Conservation (phyloP, 768 basidiomycete genomes). For the Tricholoma furcatifolium region DNA sequence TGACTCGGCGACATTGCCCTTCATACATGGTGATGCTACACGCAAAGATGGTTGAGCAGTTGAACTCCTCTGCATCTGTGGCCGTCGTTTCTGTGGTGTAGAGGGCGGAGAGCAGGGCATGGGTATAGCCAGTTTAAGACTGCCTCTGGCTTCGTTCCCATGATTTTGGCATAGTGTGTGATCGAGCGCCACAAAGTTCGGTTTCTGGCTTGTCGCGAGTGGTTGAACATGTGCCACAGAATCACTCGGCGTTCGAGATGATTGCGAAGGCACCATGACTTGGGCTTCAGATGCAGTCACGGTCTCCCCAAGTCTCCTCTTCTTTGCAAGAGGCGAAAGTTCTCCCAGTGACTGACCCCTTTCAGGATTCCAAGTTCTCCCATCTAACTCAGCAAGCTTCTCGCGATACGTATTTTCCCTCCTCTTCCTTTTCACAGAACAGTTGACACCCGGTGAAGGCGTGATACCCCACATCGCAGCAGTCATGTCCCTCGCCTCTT, state of each 20-base stretch:
- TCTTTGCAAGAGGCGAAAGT: not conserved
- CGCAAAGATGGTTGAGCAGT: not conserved
- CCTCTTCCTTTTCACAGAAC: conserved; percentile 36
- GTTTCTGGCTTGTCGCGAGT: not conserved
- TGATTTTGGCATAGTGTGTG: not conserved
- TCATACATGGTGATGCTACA: not conserved
- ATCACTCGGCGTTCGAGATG: not conserved
- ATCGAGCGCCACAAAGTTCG: not conserved
- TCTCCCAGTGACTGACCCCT: conserved; percentile 1
- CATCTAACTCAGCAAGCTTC: conserved; percentile 30
- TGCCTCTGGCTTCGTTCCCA: not conserved
- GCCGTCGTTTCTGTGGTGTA: conserved; percentile 1
- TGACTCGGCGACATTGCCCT: not conserved
- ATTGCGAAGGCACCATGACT: not conserved
- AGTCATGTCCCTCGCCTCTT: conserved; percentile 48
- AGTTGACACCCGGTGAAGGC: conserved; percentile 36
- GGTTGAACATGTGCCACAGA: not conserved
- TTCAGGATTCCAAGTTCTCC: conserved; percentile 2
- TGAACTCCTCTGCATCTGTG: not conserved
- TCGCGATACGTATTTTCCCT: conserved; percentile 41
- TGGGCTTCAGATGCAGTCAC: not conserved
- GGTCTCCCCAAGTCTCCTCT: no score
- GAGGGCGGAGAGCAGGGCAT: not conserved
- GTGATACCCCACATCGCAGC: conserved; percentile 36
- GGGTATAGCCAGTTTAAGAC: no score